Evolutionary conservation across 2,329 filamentous ascomycete species (phyloP), one percentile per base, ranked within the genome.

Genomic region (Penicillium rolfsii): DNA sequence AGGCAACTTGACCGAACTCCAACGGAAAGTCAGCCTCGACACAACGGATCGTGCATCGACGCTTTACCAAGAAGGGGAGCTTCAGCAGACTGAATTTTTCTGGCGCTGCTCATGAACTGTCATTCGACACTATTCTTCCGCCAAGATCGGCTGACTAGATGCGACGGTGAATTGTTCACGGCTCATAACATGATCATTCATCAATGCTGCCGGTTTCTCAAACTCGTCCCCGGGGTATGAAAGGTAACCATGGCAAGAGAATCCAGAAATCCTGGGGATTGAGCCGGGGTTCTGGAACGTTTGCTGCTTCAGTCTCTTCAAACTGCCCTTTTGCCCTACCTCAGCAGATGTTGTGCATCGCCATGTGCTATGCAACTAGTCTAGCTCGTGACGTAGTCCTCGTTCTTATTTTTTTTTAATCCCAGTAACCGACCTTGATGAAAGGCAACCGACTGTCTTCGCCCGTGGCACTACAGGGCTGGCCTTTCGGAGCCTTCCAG

Each of bases 31-130:
- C 52, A 56, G 41, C 49, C 52, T 49, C 33, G 52, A 60, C 55
- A 60, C 57, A 59, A 56, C 61, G 63, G 40, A 24, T 59, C 46
- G 57, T 57, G 52, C 55, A 63, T 59, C 59, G 19, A 48, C 58
- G 58, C 71, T 67, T 71, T 67, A 63, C 73, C 72, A n/a, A 69
- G 71, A 74, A 66, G 65, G 73, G 73, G 73, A 76, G 72, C 71
- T 76, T 72, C 57, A 75, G 57, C 72, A 74, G 73, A 76, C 64
- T 65, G 55, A 50, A 55, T 59, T 63, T 65, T 65, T 33, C 49
- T 36, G 41, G 40, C 53, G 53, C 43, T 26, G 28, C 38, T 45
- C 41, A 56, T 46, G 53, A 9, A n/a, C 16, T 48, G 30, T 36
- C 12, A 43, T 56, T 46, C 53, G 30, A 48, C n/a, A 7, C 26